Base-by-base conservation (phyloP, 192 early-diverging fungal genomes). In the Podila verticillata region DNA sequence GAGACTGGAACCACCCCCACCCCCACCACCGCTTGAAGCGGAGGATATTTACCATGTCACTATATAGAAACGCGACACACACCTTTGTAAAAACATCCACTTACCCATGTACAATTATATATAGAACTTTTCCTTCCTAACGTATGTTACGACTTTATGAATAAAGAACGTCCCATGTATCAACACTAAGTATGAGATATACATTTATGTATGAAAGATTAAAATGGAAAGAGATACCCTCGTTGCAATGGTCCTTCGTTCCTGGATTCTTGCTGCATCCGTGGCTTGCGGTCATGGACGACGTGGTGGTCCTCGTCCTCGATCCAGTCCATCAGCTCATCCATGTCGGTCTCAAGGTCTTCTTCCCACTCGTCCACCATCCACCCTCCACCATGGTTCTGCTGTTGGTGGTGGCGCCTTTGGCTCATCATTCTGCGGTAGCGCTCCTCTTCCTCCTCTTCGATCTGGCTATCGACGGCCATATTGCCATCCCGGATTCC, bases 321-420 rank as follows among this genome's bases (percentile, higher is more conserved):
- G 44, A 69, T 48, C 67, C 67, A 69, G 31, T 69, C 67, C 36
- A 61, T 48, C 12, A 69, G n/a, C 8, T 69, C 67, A 22, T 69
- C 67, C 35, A 69, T 48, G 5, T n/a, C 58, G 7, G 26, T 57
- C 17, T 69, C 67, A n/a, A 68, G 22, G 32, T 68, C 66, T 22
- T 68, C 66, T 8, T 68, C 66, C 66, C 56, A 68, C 1, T 60
- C 66, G n/a, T 60, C 66, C 8, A 60, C 39, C 20, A 59, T 60
- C 67, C 67, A 69, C 15, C 44, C 44, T 47, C 44, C 44, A 8
- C 51, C 24, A 24, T 54, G 51, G 24, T 54, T n/a, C 24, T 26
- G 51, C 51, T 24, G 51, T 9, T 54, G 51, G 1, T 54, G 51
- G 51, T 54, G 51, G 24, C 51, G 51, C 22, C 20, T 12, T 8